Evolutionary conservation across 495 filamentous ascomycete genomes (phyloP).

Genomic region (Friedmanniomyces endolithicus): DNA sequence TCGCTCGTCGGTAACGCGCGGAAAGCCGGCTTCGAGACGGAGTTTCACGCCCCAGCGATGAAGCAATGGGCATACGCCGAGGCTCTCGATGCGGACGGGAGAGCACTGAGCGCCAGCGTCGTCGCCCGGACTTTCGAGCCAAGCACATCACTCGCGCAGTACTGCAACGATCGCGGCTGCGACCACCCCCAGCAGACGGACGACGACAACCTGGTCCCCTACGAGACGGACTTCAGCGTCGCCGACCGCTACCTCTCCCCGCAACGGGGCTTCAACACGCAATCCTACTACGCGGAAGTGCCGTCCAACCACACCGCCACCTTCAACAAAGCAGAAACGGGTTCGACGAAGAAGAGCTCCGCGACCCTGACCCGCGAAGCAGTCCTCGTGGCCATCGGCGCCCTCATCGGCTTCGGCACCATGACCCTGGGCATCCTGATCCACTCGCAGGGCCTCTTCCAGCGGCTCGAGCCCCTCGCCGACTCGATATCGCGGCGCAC

Average conservation of each 20-base stretch:
- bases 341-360: neutral
- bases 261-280: conserved; percentile 16
- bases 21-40: conserved; percentile 25
- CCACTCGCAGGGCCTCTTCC: neutral
- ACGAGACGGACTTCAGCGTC: neutral
- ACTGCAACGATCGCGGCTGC: conserved; percentile 20
- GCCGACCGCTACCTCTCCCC: conserved; percentile 1
- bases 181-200: neutral
- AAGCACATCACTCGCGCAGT: neutral
- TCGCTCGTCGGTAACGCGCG: conserved; percentile 2
- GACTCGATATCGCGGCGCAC: neutral
- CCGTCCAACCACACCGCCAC: neutral
- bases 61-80: conserved; percentile 21
- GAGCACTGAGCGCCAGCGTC: conserved; percentile 13
- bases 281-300: conserved; percentile 9
- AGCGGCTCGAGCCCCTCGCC: neutral
- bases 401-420: conserved; percentile 1
- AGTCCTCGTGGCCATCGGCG: neutral
- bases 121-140: conserved; percentile 22
- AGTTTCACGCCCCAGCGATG: conserved; percentile 5
- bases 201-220: conserved; percentile 2
- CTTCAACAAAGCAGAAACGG: too few relatives aligned
- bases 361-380: neutral
- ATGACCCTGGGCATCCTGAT: neutral
- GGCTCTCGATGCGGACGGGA: conserved; percentile 19